These are phyloP conservation scores for Sporobolomyces phaffii DNA, from an alignment of 768 basidiomycete species.

Conservation along the genomic window DNA sequence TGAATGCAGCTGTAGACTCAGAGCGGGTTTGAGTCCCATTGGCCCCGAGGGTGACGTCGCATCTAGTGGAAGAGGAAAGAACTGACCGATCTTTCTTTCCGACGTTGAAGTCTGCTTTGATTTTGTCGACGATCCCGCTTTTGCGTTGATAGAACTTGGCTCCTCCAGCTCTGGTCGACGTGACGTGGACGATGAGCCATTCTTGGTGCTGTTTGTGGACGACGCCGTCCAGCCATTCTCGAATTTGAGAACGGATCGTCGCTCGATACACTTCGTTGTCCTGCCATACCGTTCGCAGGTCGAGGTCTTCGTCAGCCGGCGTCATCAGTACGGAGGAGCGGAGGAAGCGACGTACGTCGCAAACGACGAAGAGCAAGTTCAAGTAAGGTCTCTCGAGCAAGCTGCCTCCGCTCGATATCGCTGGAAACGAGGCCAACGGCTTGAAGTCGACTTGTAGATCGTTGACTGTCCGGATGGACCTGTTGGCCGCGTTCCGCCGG, in stretches of 20 bases:
- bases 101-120: constrained; percentile 82
- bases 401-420: constrained; percentile 62
- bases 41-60: too few relatives aligned
- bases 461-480: constrained; percentile 76
- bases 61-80: background rate
- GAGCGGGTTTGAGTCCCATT: too few relatives aligned
- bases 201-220: constrained; percentile 71
- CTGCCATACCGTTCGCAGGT: constrained; percentile 45
- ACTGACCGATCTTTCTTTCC: constrained; percentile 65
- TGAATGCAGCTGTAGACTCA: constrained; percentile 64
- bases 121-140: constrained; percentile 77
- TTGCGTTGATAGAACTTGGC: constrained; percentile 67
- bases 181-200: constrained; percentile 84
- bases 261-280: constrained; percentile 71
- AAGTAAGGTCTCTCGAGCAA: constrained; percentile 79
- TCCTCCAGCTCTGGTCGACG: constrained; percentile 50
- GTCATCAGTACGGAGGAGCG: background rate
- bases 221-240: constrained; percentile 76
- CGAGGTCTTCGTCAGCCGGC: background rate
- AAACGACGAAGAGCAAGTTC: constrained; percentile 76
- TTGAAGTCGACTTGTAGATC: constrained; percentile 73
- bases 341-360: constrained; percentile 60
- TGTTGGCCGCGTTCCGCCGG: constrained; percentile 51
- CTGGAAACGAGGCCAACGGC: constrained; percentile 50
- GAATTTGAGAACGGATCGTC: constrained; percentile 73